Evolutionary conservation across 148 eudicot genomes (phyloP).

Genomic region (Rhododendron kiyosumense): DNA sequence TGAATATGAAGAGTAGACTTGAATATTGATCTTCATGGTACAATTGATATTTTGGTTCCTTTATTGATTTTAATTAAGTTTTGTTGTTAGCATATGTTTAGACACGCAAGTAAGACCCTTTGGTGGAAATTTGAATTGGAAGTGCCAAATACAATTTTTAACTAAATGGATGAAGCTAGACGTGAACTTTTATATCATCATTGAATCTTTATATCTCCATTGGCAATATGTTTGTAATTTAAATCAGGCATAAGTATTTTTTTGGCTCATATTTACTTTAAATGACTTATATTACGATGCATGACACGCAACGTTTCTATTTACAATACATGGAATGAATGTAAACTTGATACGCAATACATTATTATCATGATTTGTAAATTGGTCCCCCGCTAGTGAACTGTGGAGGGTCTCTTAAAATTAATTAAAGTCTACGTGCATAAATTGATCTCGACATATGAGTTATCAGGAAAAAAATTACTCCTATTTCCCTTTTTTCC

Average conservation of each 20-base stretch:
- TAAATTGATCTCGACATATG: no score
- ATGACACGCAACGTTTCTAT: not conserved
- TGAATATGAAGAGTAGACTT: no score
- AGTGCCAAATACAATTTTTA: no score
- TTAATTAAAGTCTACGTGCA: no score
- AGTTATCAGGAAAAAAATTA: no score
- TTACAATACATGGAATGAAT: not conserved
- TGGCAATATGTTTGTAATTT: not conserved
- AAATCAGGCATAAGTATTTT: not conserved
- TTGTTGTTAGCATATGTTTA: not conserved
- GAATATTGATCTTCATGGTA: no score
- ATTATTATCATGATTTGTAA: not conserved
- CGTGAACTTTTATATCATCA: not conserved
- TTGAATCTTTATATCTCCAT: not conserved
- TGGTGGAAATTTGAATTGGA: no score
- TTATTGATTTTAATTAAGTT: no score
- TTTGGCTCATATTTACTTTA: not conserved
- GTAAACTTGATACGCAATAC: not conserved
- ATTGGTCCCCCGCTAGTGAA: not conserved
- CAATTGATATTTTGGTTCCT: no score
- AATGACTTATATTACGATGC: not conserved
- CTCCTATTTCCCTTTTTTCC: not conserved
- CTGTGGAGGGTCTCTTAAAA: no score
- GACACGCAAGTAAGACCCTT: not conserved
- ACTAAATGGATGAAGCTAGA: not conserved